These are phyloP conservation scores for Isabelozyma gotoi DNA, from an alignment of 805 yeast genomes.

Conservation along the genomic window DNA sequence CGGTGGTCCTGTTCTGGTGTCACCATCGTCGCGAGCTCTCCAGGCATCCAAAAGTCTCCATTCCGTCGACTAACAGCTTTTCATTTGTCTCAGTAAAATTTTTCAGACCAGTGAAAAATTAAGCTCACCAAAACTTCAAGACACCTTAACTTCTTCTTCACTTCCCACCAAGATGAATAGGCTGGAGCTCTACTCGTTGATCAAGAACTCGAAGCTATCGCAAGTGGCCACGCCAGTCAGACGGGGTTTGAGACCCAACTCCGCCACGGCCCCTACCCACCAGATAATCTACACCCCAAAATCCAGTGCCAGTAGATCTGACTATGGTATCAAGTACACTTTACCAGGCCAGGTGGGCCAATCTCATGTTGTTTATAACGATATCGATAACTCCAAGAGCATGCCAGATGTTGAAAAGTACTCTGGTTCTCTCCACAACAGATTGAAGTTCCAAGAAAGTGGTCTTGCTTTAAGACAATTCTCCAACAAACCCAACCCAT, in stretches of 20 bases:
- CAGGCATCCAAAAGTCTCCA: too few relatives aligned
- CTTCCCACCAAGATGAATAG: conserved; percentile 19
- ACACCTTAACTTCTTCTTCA: neutral
- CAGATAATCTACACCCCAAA: conserved; percentile 72
- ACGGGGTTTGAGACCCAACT: conserved; percentile 27
- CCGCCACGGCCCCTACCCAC: conserved; percentile 54
- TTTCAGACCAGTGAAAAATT: neutral
- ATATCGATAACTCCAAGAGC: conserved; percentile 64
- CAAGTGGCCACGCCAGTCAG: conserved; percentile 45
- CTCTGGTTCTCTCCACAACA: conserved; percentile 58
- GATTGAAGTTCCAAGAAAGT: conserved; percentile 66
- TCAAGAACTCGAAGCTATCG: conserved; percentile 41
- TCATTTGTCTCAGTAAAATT: neutral
- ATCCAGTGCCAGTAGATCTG: conserved; percentile 61
- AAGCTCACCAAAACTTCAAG: neutral
- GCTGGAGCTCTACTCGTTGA: conserved; percentile 32
- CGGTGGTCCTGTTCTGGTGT: too few relatives aligned
- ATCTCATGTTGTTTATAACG: conserved; percentile 61
- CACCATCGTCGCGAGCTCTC: too few relatives aligned
- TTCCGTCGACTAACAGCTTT: neutral
- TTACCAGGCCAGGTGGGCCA: conserved; percentile 62
- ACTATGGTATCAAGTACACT: conserved; percentile 74
- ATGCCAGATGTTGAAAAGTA: conserved; percentile 71
- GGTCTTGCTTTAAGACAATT: conserved; percentile 48
- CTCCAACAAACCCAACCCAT: conserved; percentile 35